Percentiles rank a stretch among this genome's conserved stretches.
Conservation (phyloP, 1,284 basidiomycete species). For the Stygiomarasmius scandens region DNA sequence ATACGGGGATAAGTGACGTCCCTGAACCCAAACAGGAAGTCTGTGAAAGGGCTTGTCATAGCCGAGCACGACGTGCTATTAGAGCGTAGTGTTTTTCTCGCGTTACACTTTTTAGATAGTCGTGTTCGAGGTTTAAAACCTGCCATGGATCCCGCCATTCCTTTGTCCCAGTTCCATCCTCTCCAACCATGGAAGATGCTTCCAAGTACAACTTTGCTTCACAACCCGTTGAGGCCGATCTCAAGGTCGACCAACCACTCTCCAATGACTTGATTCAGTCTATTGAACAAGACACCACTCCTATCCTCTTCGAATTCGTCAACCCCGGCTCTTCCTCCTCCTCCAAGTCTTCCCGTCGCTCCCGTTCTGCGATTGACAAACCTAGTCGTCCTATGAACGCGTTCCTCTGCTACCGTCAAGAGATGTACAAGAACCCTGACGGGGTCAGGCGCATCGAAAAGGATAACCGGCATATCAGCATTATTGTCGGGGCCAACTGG, state of each 20-base stretch:
- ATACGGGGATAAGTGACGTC: not conserved
- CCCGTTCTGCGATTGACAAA: slow-evolving; percentile 40
- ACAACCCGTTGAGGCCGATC: not conserved
- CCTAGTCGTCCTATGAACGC: slow-evolving; percentile 78
- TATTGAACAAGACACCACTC: slow-evolving; percentile 52
- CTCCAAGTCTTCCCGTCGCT: slow-evolving; percentile 42
- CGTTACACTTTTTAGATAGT: no score
- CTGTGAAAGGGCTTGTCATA: not conserved
- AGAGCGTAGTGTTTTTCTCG: not conserved
- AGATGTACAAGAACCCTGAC: not conserved
- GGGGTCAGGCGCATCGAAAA: slow-evolving; percentile 42
- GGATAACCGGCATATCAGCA: slow-evolving; percentile 62
- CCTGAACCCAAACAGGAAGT: no score
- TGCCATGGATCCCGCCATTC: not conserved
- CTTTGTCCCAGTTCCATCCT: not conserved
- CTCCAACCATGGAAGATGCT: not conserved
- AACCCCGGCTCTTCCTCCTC: slow-evolving; percentile 47
- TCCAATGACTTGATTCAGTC: slow-evolving; percentile 56
- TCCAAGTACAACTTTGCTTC: not conserved
- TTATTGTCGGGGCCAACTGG: slow-evolving; percentile 59
- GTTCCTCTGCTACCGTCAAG: slow-evolving; percentile 77
- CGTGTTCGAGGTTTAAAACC: not conserved
- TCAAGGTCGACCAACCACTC: slow-evolving; percentile 26
- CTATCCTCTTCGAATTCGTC: slow-evolving; percentile 38
- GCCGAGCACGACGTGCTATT: not conserved